Evolutionary conservation across 108 stramenopile genomes (phyloP).

Genomic region (Cyclotella sp.): DNA sequence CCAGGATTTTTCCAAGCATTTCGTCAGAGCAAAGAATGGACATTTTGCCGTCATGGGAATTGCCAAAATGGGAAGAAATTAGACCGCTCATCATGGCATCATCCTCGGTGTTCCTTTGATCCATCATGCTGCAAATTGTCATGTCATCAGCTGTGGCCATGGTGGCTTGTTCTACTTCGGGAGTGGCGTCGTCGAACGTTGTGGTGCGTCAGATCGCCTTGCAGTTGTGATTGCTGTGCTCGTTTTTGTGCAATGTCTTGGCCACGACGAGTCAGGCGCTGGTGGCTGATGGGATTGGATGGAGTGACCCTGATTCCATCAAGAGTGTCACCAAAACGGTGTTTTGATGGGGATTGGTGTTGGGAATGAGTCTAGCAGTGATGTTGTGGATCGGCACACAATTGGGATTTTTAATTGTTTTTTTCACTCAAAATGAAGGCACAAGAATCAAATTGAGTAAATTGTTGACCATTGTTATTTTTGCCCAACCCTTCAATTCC

Average conservation of each 20-base stretch:
- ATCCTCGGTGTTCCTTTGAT: conserved; percentile 76
- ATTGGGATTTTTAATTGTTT: conserved; percentile 61
- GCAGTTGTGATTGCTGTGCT: conserved; percentile 86
- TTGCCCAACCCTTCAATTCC: conserved; percentile 86
- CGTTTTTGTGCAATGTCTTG: conserved; percentile 82
- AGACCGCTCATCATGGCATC: conserved; percentile 81
- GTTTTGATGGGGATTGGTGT: conserved; percentile 66
- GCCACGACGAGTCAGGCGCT: conserved; percentile 84
- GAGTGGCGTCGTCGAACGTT: conserved; percentile 70
- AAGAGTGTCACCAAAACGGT: conserved; percentile 67
- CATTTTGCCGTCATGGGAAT: conserved; percentile 57
- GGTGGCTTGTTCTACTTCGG: conserved; percentile 66
- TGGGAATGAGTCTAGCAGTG: conserved; percentile 63
- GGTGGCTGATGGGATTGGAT: conserved; percentile 82
- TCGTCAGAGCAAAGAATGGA: not conserved
- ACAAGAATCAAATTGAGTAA: conserved; percentile 65
- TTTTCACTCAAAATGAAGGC: conserved; percentile 75
- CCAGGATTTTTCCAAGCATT: conserved; percentile 67
- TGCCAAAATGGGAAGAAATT: conserved; percentile 78
- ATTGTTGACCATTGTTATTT: conserved; percentile 69
- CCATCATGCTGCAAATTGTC: conserved; percentile 71
- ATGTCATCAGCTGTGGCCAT: conserved; percentile 80
- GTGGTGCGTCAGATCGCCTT: conserved; percentile 89
- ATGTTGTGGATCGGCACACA: conserved; percentile 62
- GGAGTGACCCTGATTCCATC: conserved; percentile 53